phyloP scores from a whole-genome alignment of 2,329 filamentous ascomycete species.

The Pseudocercospora cruenta region DNA sequence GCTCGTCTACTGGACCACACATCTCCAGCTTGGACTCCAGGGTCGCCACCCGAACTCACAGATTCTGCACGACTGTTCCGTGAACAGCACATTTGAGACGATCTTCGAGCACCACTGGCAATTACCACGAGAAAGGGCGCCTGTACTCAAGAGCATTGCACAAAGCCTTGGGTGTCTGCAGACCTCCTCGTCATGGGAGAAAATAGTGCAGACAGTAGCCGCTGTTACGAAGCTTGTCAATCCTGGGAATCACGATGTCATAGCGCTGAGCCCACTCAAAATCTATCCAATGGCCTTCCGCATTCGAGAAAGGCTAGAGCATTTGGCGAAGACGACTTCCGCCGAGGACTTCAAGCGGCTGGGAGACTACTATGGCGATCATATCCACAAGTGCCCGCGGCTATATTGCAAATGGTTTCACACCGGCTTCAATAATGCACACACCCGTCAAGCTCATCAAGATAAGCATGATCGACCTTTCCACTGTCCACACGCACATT shows the following conservation, averaged over 20 bases:
- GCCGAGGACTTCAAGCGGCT: neutral
- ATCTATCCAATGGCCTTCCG: neutral
- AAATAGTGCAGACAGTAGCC: neutral
- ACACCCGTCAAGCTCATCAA: conserved; percentile 12
- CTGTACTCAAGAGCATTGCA: neutral
- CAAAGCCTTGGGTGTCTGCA: neutral
- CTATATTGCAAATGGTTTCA: conserved; percentile 20
- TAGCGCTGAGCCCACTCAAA: neutral
- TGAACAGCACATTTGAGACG: neutral
- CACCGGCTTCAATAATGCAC: conserved; percentile 10
- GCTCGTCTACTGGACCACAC: conserved; percentile 9
- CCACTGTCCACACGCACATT: conserved; percentile 11
- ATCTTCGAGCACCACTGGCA: conserved; percentile 9
- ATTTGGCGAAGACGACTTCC: neutral
- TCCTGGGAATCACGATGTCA: neutral
- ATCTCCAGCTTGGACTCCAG: neutral
- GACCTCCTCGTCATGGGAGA: neutral
- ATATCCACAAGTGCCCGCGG: conserved; percentile 18
- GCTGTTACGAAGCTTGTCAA: neutral
- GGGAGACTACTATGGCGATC: conserved; percentile 6
- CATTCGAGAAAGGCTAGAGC: conserved; percentile 5
- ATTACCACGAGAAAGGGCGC: neutral
- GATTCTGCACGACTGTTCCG: neutral
- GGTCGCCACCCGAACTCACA: neutral
- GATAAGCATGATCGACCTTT: conserved; percentile 18